These are phyloP conservation scores for Xylariaceae sp. DNA, from an alignment of 2,329 filamentous ascomycete species.

Conservation along the genomic window DNA sequence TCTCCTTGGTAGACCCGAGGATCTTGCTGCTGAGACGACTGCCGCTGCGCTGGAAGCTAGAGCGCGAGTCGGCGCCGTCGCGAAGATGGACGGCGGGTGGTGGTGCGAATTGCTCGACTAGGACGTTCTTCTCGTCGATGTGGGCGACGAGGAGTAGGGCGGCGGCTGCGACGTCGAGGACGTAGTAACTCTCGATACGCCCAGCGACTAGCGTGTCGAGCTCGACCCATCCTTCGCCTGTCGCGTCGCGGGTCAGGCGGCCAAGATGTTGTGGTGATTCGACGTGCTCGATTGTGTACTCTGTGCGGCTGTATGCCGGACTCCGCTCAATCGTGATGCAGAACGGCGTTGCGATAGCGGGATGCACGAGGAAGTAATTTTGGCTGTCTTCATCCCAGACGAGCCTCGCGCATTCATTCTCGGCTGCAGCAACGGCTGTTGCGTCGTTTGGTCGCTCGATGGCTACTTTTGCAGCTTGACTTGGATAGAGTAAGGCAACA, in stretches of 20 bases:
- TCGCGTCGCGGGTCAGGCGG: constrained; percentile 58
- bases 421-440: constrained; percentile 59
- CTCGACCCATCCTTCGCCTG: constrained; percentile 59
- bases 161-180: constrained; percentile 60
- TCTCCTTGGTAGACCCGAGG: constrained; percentile 22
- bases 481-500: constrained; percentile 67
- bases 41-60: constrained; percentile 21
- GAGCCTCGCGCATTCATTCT: constrained; percentile 67
- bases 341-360: constrained; percentile 61
- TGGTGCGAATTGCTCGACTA: constrained; percentile 56
- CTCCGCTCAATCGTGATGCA: constrained; percentile 57
- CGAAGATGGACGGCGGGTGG: constrained; percentile 44
- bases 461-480: constrained; percentile 61
- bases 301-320: constrained; percentile 57
- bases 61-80: constrained; percentile 12
- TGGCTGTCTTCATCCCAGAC: constrained; percentile 66
- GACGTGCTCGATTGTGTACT: constrained; percentile 65
- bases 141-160: constrained; percentile 60
- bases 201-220: constrained; percentile 59
- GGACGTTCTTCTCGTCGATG: constrained; percentile 51
- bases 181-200: constrained; percentile 59
- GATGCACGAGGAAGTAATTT: constrained; percentile 62
- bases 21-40: constrained; percentile 33
- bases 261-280: constrained; percentile 60
- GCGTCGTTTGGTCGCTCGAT: constrained; percentile 59